Evolutionary conservation across 2,329 filamentous ascomycete species (phyloP).

Genomic region (Sphaerulina musiva): DNA sequence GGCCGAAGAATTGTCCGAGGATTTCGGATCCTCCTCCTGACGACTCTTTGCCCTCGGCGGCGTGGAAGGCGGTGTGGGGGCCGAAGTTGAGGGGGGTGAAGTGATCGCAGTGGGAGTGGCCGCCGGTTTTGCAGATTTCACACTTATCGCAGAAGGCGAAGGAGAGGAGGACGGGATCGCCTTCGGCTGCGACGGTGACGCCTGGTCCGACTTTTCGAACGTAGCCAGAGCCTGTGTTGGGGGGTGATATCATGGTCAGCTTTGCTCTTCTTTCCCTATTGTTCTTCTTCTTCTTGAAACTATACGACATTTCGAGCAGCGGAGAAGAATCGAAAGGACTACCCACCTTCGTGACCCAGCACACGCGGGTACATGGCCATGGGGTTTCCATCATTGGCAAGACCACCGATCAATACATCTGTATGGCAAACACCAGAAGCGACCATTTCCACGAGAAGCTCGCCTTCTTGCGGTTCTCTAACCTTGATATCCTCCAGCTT

Average conservation of each 20-base stretch:
- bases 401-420: conserved; percentile 44
- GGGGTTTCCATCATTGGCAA: conserved; percentile 31
- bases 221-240: conserved; percentile 39
- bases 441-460: conserved; percentile 49
- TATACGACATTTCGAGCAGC: too few relatives aligned
- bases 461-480: conserved; percentile 38
- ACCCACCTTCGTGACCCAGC: conserved; percentile 49
- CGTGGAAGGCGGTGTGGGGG: conserved; percentile 26
- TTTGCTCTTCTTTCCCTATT: not conserved
- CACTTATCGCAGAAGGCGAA: conserved; percentile 46
- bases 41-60: not conserved
- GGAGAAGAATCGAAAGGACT: not conserved
- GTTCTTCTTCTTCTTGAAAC: too few relatives aligned
- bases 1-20: conserved; percentile 44
- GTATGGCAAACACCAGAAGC: conserved; percentile 52
- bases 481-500: conserved; percentile 36
- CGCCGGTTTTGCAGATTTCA: conserved; percentile 42
- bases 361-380: conserved; percentile 44
- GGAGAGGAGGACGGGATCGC: conserved; percentile 45
- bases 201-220: conserved; percentile 42
- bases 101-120: conserved; percentile 45
- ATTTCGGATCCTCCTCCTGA: conserved; percentile 28
- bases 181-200: conserved; percentile 38
- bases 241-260: not conserved
- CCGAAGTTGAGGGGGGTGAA: conserved; percentile 45